Percentiles rank a stretch among this genome's conserved stretches.
phyloP scores from a whole-genome alignment of 1,139 yeast genomes.

The Torulaspora globosa region DNA sequence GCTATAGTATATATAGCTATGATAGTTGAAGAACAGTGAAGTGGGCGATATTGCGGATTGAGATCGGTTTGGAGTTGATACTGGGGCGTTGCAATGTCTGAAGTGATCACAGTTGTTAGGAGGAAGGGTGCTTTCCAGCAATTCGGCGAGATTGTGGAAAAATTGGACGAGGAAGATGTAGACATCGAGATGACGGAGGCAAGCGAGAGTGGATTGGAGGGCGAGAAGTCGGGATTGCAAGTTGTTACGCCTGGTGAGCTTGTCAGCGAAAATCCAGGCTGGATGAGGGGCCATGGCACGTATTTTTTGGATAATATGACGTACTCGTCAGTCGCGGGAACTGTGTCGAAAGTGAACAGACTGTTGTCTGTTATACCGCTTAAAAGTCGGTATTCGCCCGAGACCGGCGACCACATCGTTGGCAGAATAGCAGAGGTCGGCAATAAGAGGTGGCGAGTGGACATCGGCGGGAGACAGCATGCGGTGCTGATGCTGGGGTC shows the following conservation, averaged over 20 bases:
- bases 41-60: neutral
- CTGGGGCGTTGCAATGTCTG: slow-evolving; percentile 25
- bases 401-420: slow-evolving; percentile 92
- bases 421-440: slow-evolving; percentile 96
- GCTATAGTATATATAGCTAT: neutral
- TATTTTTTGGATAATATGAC: slow-evolving; percentile 67
- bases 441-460: slow-evolving; percentile 92
- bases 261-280: slow-evolving; percentile 88
- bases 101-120: slow-evolving; percentile 31
- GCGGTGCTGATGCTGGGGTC: slow-evolving; percentile 92
- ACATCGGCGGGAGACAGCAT: slow-evolving; percentile 88
- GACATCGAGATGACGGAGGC: slow-evolving; percentile 24
- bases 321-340: slow-evolving; percentile 90
- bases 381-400: slow-evolving; percentile 84
- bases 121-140: slow-evolving; percentile 31
- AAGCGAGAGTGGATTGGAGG: slow-evolving; percentile 18
- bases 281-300: slow-evolving; percentile 99
- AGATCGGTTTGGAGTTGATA: neutral
- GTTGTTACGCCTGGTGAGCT: slow-evolving; percentile 96
- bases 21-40: neutral
- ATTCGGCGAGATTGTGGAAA: slow-evolving; percentile 12
- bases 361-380: slow-evolving; percentile 81
- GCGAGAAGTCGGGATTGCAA: slow-evolving; percentile 31
- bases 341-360: slow-evolving; percentile 78
- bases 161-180: slow-evolving; percentile 19